Conservation (phyloP, 2,329 filamentous ascomycete genomes). For the Scedosporium boydii region DNA sequence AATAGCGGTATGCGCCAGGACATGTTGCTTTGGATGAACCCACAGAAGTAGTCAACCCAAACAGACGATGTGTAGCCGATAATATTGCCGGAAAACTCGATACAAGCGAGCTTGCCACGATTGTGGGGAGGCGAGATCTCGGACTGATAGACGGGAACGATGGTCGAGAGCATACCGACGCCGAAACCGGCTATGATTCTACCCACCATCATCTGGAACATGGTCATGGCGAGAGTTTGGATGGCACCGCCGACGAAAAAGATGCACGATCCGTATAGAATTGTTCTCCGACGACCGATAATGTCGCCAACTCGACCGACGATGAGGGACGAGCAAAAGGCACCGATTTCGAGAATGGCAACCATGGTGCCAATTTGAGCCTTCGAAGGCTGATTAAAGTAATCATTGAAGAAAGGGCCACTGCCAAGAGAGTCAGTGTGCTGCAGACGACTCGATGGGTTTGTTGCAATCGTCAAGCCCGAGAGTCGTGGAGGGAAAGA, state of each 20-base stretch:
- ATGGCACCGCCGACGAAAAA: constrained; percentile 79
- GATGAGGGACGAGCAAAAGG: constrained; percentile 77
- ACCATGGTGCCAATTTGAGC: constrained; percentile 95
- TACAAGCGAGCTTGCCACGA: constrained; percentile 88
- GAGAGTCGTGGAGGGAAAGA: not conserved
- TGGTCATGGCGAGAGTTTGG: constrained; percentile 71
- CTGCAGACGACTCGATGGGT: not conserved
- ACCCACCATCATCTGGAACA: constrained; percentile 82
- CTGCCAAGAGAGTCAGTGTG: constrained; percentile 32
- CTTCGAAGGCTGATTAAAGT: constrained; percentile 80
- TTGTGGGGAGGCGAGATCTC: constrained; percentile 96
- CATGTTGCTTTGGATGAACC: constrained; percentile 72
- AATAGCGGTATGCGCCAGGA: constrained; percentile 86
- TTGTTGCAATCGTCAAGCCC: not conserved
- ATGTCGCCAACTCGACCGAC: constrained; percentile 88
- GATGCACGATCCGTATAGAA: constrained; percentile 85
- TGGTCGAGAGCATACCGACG: constrained; percentile 81
- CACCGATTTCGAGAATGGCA: constrained; percentile 88
- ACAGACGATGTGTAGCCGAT: constrained; percentile 92
- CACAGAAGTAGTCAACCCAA: constrained; percentile 98
- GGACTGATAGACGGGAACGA: constrained; percentile 88
- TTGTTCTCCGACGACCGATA: constrained; percentile 80
- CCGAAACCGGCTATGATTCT: constrained; percentile 78
- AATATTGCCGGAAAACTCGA: constrained; percentile 97
- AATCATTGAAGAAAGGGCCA: constrained; percentile 78